Base-by-base conservation (phyloP, 2,329 filamentous ascomycete genomes). In the Paecilomyces niveus region DNA sequence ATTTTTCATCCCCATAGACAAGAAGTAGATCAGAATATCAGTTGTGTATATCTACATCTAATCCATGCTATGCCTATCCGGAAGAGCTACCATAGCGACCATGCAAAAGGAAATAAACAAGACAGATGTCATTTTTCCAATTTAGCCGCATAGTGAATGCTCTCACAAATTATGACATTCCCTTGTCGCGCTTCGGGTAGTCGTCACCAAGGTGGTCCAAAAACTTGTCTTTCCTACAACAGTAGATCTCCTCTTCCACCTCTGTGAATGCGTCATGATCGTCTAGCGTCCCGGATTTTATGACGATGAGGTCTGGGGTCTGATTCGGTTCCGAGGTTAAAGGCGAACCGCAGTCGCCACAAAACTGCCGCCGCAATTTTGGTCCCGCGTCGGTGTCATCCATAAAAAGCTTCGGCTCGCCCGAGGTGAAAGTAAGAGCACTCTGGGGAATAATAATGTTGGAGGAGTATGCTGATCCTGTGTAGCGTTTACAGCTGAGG, bases 401-500 rank as follows among this genome's bases (percentile, higher is more conserved):
- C 29, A 61, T 24, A 55, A 60, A 66, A 11, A 65, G 24, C 53
- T 67, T 67, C 1, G 66, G 66, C 3, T 58, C 55, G 45, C 62
- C 63, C 26, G 54, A 54, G 13, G 62, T 66, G 58, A 61, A 68
- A 39, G 56, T 50, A 11, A 67, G 52, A 3, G 31, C 33, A 2
- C 60, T 50, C 18, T 57, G 45, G 0, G 64, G 60, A 31, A 68
- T 50, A 53, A 65, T 55, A 29, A 68, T 58, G 57, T 67, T 69
- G 49, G 65, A 54, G 4, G 66, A 68, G 59, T 68, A 69, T 49
- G 57, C 57, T 13, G 62, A 60, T 56, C 66, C 65, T 2, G 66
- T 66, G 58, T 68, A 65, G 22, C 64, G 64, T 39, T 68, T 68
- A 61, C 66, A 68, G 57, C 51, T 63, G 49, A 39, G 62, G 59